Percentiles rank a stretch among this genome's conserved stretches.
Evolutionary conservation across 2,329 filamentous ascomycete species (phyloP).

Genomic region (Trichoderma arundinaceum): DNA sequence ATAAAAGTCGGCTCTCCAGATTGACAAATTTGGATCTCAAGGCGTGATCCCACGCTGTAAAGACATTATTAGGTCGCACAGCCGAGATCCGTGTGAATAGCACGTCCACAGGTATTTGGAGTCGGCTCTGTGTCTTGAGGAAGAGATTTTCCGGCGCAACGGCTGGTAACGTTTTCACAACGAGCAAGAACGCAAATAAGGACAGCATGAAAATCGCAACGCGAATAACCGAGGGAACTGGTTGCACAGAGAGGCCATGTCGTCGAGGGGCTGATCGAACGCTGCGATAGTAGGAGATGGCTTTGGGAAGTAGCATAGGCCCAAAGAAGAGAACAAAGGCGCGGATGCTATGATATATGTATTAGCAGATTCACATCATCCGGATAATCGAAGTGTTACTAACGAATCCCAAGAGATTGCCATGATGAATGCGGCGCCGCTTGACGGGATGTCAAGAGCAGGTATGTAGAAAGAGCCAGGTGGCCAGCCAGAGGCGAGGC

Average conservation of each 20-base stretch:
- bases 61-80: slow-evolving; percentile 53
- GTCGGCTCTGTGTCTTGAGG: slow-evolving; percentile 73
- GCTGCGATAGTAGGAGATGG: slow-evolving; percentile 68
- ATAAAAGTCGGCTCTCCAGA: slow-evolving; percentile 75
- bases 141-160: slow-evolving; percentile 85
- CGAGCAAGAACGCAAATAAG: slow-evolving; percentile 50
- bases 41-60: slow-evolving; percentile 65
- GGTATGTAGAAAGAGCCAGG: slow-evolving; percentile 19
- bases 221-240: slow-evolving; percentile 59
- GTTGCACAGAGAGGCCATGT: slow-evolving; percentile 57
- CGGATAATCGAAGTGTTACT: not conserved
- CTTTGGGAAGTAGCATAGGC: slow-evolving; percentile 72
- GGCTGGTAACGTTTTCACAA: slow-evolving; percentile 67
- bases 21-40: slow-evolving; percentile 73
- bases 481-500: slow-evolving; percentile 22
- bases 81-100: slow-evolving; percentile 76
- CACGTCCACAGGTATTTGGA: slow-evolving; percentile 84
- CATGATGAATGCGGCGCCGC: slow-evolving; percentile 29
- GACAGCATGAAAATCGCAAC: slow-evolving; percentile 67
- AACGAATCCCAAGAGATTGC: slow-evolving; percentile 36
- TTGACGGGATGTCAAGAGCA: not conserved
- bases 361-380: not conserved
- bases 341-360: slow-evolving; percentile 51
- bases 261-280: slow-evolving; percentile 51
- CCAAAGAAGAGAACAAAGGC: slow-evolving; percentile 68